Conservation (phyloP, 177 flowering plant genomes). For the Vitis hybrid region DNA sequence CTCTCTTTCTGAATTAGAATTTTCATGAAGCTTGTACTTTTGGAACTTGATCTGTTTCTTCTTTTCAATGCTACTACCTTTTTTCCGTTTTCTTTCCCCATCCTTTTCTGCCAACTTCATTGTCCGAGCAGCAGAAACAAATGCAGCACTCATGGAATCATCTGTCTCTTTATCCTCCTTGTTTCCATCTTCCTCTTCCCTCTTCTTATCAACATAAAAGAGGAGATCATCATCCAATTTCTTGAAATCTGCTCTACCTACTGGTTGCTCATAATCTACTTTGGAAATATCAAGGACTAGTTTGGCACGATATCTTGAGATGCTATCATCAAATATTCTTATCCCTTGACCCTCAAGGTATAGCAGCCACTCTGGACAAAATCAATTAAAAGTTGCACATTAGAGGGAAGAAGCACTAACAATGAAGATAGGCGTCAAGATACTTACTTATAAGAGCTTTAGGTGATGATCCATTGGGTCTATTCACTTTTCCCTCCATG, state of each 20-base stretch:
- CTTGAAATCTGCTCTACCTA: constrained; percentile 13
- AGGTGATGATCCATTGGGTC: constrained; percentile 50
- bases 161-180: constrained; percentile 27
- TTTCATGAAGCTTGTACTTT: constrained; percentile 28
- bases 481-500: constrained; percentile 23
- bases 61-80: constrained; percentile 15
- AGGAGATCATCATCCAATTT: constrained; percentile 26
- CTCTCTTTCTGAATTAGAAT: constrained; percentile 17
- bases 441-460: constrained; percentile 58
- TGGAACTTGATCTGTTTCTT: constrained; percentile 34
- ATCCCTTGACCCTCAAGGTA: constrained; percentile 50
- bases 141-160: constrained; percentile 36
- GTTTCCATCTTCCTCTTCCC: constrained; percentile 26
- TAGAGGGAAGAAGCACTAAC: not conserved
- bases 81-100: constrained; percentile 36
- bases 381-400: not conserved
- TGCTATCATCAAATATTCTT: constrained; percentile 36
- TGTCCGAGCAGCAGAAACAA: constrained; percentile 51
- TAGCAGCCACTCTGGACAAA: constrained; percentile 51
- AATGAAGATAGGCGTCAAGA: constrained; percentile 3
- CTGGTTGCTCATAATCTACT: constrained; percentile 16
- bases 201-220: constrained; percentile 46
- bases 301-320: constrained; percentile 35
- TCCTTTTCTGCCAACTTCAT: constrained; percentile 30
- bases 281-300: constrained; percentile 25